Evolutionary conservation across 257 asterid species (phyloP).

Genomic region (Sherardia arvensis): DNA sequence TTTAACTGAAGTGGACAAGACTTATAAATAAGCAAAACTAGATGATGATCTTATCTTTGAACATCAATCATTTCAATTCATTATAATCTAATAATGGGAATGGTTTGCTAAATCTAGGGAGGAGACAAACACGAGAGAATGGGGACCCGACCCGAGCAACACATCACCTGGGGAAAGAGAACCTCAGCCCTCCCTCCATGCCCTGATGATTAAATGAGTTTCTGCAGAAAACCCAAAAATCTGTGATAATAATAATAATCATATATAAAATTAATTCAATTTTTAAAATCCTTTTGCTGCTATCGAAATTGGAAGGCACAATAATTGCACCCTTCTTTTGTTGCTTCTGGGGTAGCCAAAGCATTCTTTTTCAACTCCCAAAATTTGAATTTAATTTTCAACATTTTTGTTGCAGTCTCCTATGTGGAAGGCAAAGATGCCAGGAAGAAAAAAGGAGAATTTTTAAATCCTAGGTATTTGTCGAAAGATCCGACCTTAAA

Average conservation of each 20-base stretch:
- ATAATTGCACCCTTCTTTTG: constrained; percentile 7
- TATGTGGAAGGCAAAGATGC: constrained; percentile 1
- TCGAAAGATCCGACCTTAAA: background rate
- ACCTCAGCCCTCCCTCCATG: constrained; percentile 21
- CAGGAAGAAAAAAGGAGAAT: too few relatives aligned
- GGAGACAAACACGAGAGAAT: constrained; percentile 24
- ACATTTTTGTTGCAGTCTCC: constrained; percentile 12
- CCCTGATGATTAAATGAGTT: constrained; percentile 21
- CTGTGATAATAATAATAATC: constrained; percentile 16
- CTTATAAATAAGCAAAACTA: too few relatives aligned
- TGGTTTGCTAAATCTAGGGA: constrained; percentile 16
- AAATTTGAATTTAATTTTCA: constrained; percentile 28
- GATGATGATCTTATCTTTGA: too few relatives aligned
- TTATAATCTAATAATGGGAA: too few relatives aligned
- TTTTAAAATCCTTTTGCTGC: background rate
- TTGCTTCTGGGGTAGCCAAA: background rate
- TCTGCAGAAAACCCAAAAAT: constrained; percentile 24
- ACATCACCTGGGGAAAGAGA: constrained; percentile 27
- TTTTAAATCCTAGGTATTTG: constrained; percentile 5
- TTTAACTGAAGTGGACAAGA: too few relatives aligned
- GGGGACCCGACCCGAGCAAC: constrained; percentile 36
- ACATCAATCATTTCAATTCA: too few relatives aligned
- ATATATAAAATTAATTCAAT: too few relatives aligned
- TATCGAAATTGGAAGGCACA: constrained; percentile 6
- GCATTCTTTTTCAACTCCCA: constrained; percentile 7